Evolutionary conservation across 768 basidiomycete genomes (phyloP).

Genomic region (Calocera cornea): DNA sequence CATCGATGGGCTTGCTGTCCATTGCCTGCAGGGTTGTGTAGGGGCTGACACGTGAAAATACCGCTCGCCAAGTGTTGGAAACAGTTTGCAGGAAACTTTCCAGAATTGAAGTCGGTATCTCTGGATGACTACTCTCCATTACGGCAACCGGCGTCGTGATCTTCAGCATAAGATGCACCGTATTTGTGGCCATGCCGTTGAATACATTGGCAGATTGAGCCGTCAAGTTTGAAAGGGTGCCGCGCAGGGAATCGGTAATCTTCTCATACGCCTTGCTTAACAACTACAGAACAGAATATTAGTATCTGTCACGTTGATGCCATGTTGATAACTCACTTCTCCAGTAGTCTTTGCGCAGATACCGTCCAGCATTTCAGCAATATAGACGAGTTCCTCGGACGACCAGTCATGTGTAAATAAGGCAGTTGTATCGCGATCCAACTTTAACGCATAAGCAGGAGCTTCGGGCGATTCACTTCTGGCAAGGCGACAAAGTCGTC

Average conservation of each 20-base stretch:
- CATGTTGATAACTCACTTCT: background rate
- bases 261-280: background rate
- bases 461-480: background rate
- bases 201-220: constrained; percentile 1
- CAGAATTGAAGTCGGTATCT: background rate
- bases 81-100: background rate
- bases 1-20: constrained; percentile 2
- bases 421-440: background rate
- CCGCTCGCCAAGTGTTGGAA: background rate
- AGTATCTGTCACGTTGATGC: background rate
- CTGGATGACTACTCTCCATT: background rate
- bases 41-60: background rate
- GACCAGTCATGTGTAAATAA: background rate
- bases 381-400: background rate
- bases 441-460: background rate
- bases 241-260: background rate
- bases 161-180: background rate
- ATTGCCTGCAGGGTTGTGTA: background rate
- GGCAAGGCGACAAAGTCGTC: background rate
- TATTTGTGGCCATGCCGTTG: background rate
- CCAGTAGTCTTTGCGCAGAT: background rate
- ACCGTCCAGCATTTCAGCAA: background rate
- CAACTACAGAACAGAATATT: background rate
- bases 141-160: background rate
- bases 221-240: background rate